Evolutionary conservation across 148 eudicot genomes (phyloP), one percentile per base, ranked within the genome.

Genomic region (Chenopodium quinoa): DNA sequence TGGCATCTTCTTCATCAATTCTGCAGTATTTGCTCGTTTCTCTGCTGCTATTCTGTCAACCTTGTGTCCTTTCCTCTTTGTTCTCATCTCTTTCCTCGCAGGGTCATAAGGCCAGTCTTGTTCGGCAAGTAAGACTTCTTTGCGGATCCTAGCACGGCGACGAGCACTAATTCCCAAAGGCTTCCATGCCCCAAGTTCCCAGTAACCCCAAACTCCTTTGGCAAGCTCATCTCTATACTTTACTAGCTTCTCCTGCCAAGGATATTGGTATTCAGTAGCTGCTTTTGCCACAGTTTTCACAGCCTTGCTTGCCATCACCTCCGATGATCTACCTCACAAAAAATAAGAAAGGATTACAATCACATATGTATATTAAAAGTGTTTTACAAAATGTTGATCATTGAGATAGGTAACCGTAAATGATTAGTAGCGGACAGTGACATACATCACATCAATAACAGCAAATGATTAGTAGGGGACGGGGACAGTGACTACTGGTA

Each of bases 141-240:
- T 94, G 7, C 94, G 88, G 56, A 94, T 86, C 9, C 96, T 86
- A 63, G 98, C 96, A 64, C 98, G 86, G 34, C 72, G 81, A 44
- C 96, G 90, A 70, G 93, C 94, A 84, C 97, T 92, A 17, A 93
- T 92, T 47, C 87, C 89, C 3, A 92, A 82, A 20, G 90, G 89
- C 78, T 93, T 92, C 98, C 98, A 93, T 44, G 97, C 97, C 67
- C 98, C 99, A 1, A 93, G 94, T 82, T 92, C 91, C 99, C 97
- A 93, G 78, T 90, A 93, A 71, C 97, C 97, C 97, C 98, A 95
- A 9, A 95, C 95, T 12, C 97, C 97, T 82, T 92, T 93, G 17
- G 93, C 64, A 3, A 95, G 91, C 84, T 93, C 97, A 32, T 89
- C 92, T 74, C 89, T 91, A 83, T 95, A 87, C 84, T 91, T 95